These are phyloP conservation scores for Adansonia gregorii DNA, from an alignment of 441 rosid genomes.

Conservation along the genomic window DNA sequence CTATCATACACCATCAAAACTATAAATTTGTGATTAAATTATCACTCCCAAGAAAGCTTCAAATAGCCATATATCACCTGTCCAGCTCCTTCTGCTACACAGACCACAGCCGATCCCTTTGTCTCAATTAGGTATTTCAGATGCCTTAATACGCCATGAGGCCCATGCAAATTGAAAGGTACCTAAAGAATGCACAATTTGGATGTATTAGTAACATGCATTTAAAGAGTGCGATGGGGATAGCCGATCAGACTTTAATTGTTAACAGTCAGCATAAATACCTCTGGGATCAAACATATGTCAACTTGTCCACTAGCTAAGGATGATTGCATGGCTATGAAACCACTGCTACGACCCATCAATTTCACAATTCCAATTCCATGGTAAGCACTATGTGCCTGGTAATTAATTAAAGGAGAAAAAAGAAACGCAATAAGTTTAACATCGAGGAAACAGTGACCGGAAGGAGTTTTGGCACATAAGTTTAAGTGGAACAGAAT, in stretches of 20 bases:
- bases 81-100: slow-evolving; percentile 99
- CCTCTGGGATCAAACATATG: slow-evolving; percentile 97
- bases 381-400: slow-evolving; percentile 99
- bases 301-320: slow-evolving; percentile 97
- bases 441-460: slow-evolving; percentile 15
- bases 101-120: slow-evolving; percentile 93
- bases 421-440: slow-evolving; percentile 9
- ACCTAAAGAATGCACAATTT: slow-evolving; percentile 48
- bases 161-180: slow-evolving; percentile 80
- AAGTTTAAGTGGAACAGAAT: slow-evolving; percentile 9
- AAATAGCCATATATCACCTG: slow-evolving; percentile 53
- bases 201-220: slow-evolving; percentile 6
- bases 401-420: slow-evolving; percentile 6
- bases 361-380: slow-evolving; percentile 92
- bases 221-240: slow-evolving; percentile 21
- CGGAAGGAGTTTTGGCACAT: slow-evolving; percentile 24
- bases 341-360: slow-evolving; percentile 99
- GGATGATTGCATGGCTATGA: slow-evolving; percentile 96
- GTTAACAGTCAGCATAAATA: slow-evolving; percentile 34
- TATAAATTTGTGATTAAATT: not conserved
- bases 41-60: slow-evolving; percentile 7
- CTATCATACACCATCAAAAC: not conserved
- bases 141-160: slow-evolving; percentile 84
- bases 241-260: not conserved
- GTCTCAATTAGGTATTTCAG: slow-evolving; percentile 84